phyloP scores from a whole-genome alignment of 2,329 filamentous ascomycete genomes.

The Fusarium algeriense region DNA sequence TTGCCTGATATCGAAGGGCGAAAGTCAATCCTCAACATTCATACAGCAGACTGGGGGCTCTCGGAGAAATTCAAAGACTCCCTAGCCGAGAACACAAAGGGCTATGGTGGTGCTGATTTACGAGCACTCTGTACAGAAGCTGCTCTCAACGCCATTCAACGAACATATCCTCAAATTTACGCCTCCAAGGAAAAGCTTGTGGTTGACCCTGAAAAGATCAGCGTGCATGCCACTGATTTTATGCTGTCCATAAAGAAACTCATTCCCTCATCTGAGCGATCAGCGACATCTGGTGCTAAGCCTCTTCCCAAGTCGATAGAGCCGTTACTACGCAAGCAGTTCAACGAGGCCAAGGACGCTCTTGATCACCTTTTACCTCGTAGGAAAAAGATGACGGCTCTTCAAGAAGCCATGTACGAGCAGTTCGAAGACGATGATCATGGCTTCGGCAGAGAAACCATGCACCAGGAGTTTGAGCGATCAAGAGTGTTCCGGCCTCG shows the following conservation, averaged over 20 bases:
- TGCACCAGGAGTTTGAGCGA: slow-evolving; percentile 83
- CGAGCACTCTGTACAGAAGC: slow-evolving; percentile 96
- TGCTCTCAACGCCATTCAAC: slow-evolving; percentile 93
- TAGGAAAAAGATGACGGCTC: slow-evolving; percentile 86
- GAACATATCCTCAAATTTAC: slow-evolving; percentile 97
- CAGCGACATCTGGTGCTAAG: slow-evolving; percentile 84
- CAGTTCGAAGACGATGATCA: slow-evolving; percentile 84
- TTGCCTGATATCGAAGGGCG: slow-evolving; percentile 85
- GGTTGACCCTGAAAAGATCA: slow-evolving; percentile 86
- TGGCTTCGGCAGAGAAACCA: slow-evolving; percentile 85
- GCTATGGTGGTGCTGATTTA: slow-evolving; percentile 95
- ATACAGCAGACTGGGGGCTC: slow-evolving; percentile 94
- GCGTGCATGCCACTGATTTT: slow-evolving; percentile 92
- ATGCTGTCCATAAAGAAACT: slow-evolving; percentile 98
- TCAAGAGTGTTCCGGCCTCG: slow-evolving; percentile 90
- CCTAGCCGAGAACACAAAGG: slow-evolving; percentile 90
- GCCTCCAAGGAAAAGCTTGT: slow-evolving; percentile 88
- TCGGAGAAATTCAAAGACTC: slow-evolving; percentile 82
- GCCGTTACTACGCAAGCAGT: slow-evolving; percentile 80
- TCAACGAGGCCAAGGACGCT: slow-evolving; percentile 75
- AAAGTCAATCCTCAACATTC: slow-evolving; percentile 91
- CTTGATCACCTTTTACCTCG: slow-evolving; percentile 84
- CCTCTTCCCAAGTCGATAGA: slow-evolving; percentile 84
- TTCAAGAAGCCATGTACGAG: slow-evolving; percentile 94
- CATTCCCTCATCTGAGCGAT: slow-evolving; percentile 92